Percentiles rank a stretch among this genome's conserved stretches.
Evolutionary conservation across 441 rosid genomes (phyloP).

Genomic region (Croton laevigatus): DNA sequence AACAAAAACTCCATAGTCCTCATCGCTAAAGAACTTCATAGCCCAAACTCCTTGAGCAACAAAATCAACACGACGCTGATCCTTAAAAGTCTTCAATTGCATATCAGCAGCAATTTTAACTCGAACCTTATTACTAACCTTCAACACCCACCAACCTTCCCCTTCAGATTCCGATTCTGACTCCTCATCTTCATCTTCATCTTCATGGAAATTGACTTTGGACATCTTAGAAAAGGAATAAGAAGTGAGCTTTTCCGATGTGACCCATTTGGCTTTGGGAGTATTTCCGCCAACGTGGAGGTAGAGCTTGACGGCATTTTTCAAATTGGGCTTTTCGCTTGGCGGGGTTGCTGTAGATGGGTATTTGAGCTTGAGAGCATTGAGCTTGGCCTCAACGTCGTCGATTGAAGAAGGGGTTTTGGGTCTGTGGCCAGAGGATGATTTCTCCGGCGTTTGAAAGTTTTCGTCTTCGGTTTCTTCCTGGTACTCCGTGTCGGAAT

Average conservation of each 20-base stretch:
- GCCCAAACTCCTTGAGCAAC: constrained; percentile 89
- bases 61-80: constrained; percentile 87
- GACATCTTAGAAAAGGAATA: constrained; percentile 59
- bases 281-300: constrained; percentile 78
- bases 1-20: constrained; percentile 52
- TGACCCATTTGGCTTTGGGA: constrained; percentile 91
- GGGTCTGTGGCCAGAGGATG: constrained; percentile 35
- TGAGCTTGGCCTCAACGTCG: constrained; percentile 78
- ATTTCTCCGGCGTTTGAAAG: constrained; percentile 49
- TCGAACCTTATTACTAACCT: constrained; percentile 58
- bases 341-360: constrained; percentile 29
- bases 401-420: constrained; percentile 63
- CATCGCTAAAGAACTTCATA: constrained; percentile 57
- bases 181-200: constrained; percentile 46
- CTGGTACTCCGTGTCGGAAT: constrained; percentile 55
- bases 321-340: constrained; percentile 32
- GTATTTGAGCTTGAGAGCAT: constrained; percentile 78
- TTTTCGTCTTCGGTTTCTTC: constrained; percentile 44
- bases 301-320: constrained; percentile 67
- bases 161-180: constrained; percentile 36
- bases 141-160: constrained; percentile 72
- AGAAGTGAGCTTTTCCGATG: constrained; percentile 61
- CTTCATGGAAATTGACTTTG: constrained; percentile 23
- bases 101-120: constrained; percentile 61
- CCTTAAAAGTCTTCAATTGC: constrained; percentile 68